Base-by-base conservation (phyloP, 2,329 filamentous ascomycete genomes). In the Aureobasidium sp. region DNA sequence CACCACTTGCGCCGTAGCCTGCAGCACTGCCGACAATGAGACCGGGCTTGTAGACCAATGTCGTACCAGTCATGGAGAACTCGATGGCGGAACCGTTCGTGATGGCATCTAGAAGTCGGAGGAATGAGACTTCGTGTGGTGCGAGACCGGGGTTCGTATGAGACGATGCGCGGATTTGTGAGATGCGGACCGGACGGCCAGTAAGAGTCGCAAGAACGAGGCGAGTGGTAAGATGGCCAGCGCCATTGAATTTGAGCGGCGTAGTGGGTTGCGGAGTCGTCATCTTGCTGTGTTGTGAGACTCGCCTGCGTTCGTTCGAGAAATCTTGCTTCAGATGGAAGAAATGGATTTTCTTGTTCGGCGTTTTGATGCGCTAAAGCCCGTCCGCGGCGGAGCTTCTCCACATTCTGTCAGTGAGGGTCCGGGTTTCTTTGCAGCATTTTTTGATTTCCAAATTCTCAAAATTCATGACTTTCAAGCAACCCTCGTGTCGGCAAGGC, bases 81-180 rank as follows among this genome's bases (percentile, higher is more conserved):
- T 97, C 92, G 78, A 97, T 91, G 62, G 89, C 87, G 63, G 89
- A 90, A 77, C 94, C 94, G 80, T 99, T 99, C 71, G 94, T 99
- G 70, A 99, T 83, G 68, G 90, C 84, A 75, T 97, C 94, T 71
- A 99, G 87, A 20, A 99, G 88, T 63, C 94, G 92, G 36, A 99
- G 84, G 75, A 99, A 93, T 51, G 94, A 97, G 70, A 97, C 87
- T 77, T 99, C 94, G 78, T 96, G 89, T 53, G 91, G 87, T 60
- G 90, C 88, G 61, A 99, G 88, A 70, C 94, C 94, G 1, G 94
- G 92, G 69, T 89, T 87, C 44, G 90, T 92, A 51, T 89, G 87
- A 46, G 91, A 96, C 17, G 88, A 85, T 67, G 90, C 86, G 71
- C 94, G 90, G 78, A 99, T 97, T 76, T 94, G 89, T 59, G 93